Conservation (phyloP, 164 flowering plant genomes). For the Macadamia integrifolia region DNA sequence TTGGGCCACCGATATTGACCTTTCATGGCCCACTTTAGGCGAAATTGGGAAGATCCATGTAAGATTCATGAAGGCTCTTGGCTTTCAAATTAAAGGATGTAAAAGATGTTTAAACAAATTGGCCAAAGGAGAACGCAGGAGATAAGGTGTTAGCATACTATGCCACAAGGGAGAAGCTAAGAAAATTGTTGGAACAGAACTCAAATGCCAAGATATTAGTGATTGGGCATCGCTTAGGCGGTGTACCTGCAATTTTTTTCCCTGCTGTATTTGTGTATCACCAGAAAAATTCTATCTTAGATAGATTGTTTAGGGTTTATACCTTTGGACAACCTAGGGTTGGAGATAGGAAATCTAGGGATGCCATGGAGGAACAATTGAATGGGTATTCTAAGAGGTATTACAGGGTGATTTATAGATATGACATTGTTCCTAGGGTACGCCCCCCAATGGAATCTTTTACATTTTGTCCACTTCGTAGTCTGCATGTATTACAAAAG, state of each 20-base stretch:
- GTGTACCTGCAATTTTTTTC: constrained; percentile 52
- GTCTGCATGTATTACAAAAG: constrained; percentile 42
- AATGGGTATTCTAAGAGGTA: constrained; percentile 15
- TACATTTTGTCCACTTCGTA: constrained; percentile 55
- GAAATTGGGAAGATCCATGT: constrained; percentile 47
- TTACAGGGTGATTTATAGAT: constrained; percentile 45
- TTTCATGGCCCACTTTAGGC: constrained; percentile 44
- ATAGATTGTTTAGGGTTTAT: constrained; percentile 39
- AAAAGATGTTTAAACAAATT: constrained; percentile 23
- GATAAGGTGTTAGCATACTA: constrained; percentile 41
- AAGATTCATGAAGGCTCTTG: constrained; percentile 73
- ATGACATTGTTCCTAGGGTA: constrained; percentile 58
- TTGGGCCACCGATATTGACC: constrained; percentile 53
- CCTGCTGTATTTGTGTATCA: constrained; percentile 42
- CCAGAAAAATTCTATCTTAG: constrained; percentile 33
- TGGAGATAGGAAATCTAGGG: constrained; percentile 43
- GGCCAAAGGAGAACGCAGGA: constrained; percentile 38
- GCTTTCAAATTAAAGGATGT: constrained; percentile 41
- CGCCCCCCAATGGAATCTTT: constrained; percentile 42
- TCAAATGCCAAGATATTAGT: constrained; percentile 30
- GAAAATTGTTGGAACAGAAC: constrained; percentile 19
- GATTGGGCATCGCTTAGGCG: constrained; percentile 73
- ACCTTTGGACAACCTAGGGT: constrained; percentile 73
- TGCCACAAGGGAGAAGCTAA: constrained; percentile 35
- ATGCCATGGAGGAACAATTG: constrained; percentile 29